Conservation (phyloP, 768 basidiomycete genomes). For the Coprinopsis sp. region DNA sequence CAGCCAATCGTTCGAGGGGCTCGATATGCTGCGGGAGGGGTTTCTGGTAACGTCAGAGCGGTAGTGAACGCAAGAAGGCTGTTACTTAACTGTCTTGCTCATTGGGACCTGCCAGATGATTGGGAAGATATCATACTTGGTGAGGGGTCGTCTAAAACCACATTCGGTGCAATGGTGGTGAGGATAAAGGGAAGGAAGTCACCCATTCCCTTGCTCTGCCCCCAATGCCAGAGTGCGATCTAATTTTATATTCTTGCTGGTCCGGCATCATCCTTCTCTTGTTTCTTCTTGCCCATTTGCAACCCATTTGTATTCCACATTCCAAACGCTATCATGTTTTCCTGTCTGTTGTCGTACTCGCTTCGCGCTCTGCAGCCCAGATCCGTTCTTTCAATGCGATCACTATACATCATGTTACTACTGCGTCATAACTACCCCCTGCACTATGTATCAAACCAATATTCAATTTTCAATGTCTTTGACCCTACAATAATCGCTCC, state of each 20-base stretch:
- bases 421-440: too few relatives aligned
- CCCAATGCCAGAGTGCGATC: constrained; percentile 40
- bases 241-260: too few relatives aligned
- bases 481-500: background rate
- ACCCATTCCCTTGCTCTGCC: constrained; percentile 35
- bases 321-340: too few relatives aligned
- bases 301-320: too few relatives aligned
- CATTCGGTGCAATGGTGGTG: constrained; percentile 18
- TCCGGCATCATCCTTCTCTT: too few relatives aligned
- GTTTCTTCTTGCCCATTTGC: too few relatives aligned
- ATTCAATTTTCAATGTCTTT: too few relatives aligned
- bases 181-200: constrained; percentile 14
- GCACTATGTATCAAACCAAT: too few relatives aligned
- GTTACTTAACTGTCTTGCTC: constrained; percentile 36
- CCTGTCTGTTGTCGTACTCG: too few relatives aligned
- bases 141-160: background rate
- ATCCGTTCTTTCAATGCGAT: too few relatives aligned
- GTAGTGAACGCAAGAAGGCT: constrained; percentile 45
- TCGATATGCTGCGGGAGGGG: constrained; percentile 32
- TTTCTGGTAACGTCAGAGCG: constrained; percentile 46
- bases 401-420: too few relatives aligned
- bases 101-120: constrained; percentile 29
- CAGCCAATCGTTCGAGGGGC: constrained; percentile 52
- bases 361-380: too few relatives aligned
- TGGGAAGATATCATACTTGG: constrained; percentile 36